Evolutionary conservation across 768 basidiomycete species (phyloP), one percentile per base, ranked within the genome.

Genomic region (Pisolithus albus): DNA sequence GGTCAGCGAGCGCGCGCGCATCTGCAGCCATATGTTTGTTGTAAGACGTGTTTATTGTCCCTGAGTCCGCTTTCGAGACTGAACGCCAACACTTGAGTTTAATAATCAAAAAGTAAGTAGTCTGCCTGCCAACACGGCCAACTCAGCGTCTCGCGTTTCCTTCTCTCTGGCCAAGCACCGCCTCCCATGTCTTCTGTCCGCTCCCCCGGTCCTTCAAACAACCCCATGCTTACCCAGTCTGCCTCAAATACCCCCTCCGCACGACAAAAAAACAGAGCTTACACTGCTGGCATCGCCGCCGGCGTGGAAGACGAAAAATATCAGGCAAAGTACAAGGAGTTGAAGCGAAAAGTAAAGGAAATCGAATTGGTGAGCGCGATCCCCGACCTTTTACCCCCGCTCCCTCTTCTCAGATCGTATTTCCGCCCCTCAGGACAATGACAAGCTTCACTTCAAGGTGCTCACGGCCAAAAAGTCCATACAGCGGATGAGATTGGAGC

Each of bases 221-320:
- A 67, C 64, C 70, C 70, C 23, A 66, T 69, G 69, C 61, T 70
- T 49, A 53, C 59, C 43, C 68, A 64, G 50, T 57, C 70, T 15
- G 11, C 59, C 46, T 57, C 62, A 9, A 59, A 55, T 46, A 47
- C 68, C 23, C 55, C 68, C 59, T 62, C 75, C 47, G 60, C 50
- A 66, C 73, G 66, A 64, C 75, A 72, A 75, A 82, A 73, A 71
- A 71, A 59, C 66, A 79, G 65, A 60, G 55, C 72, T 21, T 73
- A 75, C 45, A 56, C 78, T 18, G 71, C 80, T 19, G 86, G 84
- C 55, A 85, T 88, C 56, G 79, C 85, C 37, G 86, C 85, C 24
- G 84, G 86, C 60, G 86, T 84, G 18, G 88, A 91, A 64, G 89
- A 92, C 68, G 80, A 80, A 63, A 91, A 89, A 69, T 92, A 92